phyloP scores from a whole-genome alignment of 768 basidiomycete genomes.

The Mrakia blollopis region DNA sequence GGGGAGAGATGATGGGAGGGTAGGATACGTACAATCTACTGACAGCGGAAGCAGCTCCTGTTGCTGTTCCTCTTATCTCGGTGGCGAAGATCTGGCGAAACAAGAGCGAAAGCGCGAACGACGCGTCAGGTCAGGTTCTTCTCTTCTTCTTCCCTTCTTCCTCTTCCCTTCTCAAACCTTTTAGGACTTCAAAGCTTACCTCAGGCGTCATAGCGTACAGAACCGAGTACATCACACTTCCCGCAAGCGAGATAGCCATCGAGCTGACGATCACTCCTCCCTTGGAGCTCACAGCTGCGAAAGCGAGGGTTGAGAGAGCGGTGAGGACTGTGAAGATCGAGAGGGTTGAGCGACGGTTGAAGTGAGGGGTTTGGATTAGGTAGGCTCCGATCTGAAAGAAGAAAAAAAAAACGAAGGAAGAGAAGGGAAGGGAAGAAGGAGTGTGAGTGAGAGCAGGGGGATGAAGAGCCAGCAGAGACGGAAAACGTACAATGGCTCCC shows the following conservation, averaged over 20 bases:
- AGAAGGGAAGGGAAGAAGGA: neutral
- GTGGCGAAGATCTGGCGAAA: slow-evolving; percentile 62
- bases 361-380: slow-evolving; percentile 63
- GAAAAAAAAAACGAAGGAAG: slow-evolving; percentile 5
- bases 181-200: slow-evolving; percentile 6
- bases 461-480: neutral
- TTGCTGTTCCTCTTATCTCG: slow-evolving; percentile 78
- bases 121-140: slow-evolving; percentile 57
- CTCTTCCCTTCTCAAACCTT: slow-evolving; percentile 79
- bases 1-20: slow-evolving; percentile 1
- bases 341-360: slow-evolving; percentile 59
- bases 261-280: slow-evolving; percentile 63
- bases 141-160: slow-evolving; percentile 78
- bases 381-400: slow-evolving; percentile 69
- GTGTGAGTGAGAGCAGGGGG: neutral
- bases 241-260: slow-evolving; percentile 69
- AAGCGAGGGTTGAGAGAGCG: slow-evolving; percentile 67
- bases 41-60: slow-evolving; percentile 78
- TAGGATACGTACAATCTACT: slow-evolving; percentile 63
- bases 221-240: slow-evolving; percentile 53
- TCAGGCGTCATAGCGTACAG: slow-evolving; percentile 6
- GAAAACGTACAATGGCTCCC: slow-evolving; percentile 63
- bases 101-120: neutral
- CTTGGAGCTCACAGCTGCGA: slow-evolving; percentile 57
- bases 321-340: slow-evolving; percentile 50